Evolutionary conservation across 306 rosid genomes (phyloP), one percentile per base, ranked within the genome.

Genomic region (Cucumis cinereus): DNA sequence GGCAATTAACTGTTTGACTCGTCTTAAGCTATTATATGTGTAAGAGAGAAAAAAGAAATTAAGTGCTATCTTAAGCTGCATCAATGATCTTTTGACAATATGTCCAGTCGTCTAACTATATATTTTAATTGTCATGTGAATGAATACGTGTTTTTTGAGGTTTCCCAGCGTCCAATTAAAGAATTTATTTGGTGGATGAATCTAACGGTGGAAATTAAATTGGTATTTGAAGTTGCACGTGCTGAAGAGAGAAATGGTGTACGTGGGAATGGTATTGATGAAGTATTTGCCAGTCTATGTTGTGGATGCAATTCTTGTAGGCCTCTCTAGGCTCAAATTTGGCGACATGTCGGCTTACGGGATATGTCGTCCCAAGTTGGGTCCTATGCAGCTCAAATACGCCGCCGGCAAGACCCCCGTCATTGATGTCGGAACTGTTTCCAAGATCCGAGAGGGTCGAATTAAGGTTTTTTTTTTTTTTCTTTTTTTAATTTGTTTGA

Each of bases 361-460:
- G 1, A 83, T 88, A 59, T 16, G 12, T 70, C 78, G 80, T 0
- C 92, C 96, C 9, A 47, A 35, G 7, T 7, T 49, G 11, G 96
- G 92, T 4, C 92, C 92, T 0, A 85, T 90, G 50, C 19, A 26
- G 33, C 75, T 79, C 11, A 88, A 90, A 83, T 4, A 20, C 3
- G 2, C 19, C 9, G 45, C 74, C 1, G 89, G 92, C 1, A 82
- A 80, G 10, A 47, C 89, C 33, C 84, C 87, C 0, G 79, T 87
- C 43, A 36, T 90, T 16, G 92, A 90, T 12, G 87, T 86, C 47
- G 92, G 96, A 19, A 78, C 87, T 19, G 13, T 85, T 22, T 16
- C 2, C 23, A 87, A 74, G 80, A 88, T 90, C 38, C 79, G 62
- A 35, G 62, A 54, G 0, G 88, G 88, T 38, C 53, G 70, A 17